Base-by-base conservation (phyloP, 371 early-diverging fungal genomes). In the Syncephalis plumigaleata region DNA sequence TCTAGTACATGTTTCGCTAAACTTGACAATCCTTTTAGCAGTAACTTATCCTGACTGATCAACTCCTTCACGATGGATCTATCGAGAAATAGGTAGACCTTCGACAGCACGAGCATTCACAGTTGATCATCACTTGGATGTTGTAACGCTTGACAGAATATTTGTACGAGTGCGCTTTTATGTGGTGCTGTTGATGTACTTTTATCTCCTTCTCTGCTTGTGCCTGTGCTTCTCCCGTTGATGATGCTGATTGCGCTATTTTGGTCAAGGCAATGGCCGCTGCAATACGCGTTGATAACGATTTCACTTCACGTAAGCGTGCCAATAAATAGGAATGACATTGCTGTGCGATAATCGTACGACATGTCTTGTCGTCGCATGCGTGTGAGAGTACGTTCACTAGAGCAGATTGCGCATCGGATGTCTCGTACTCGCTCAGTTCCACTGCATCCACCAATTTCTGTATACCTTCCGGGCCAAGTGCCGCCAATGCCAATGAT, bases 41-140 rank as follows among this genome's bases (percentile, higher is more conserved):
- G 58, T 0, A 58, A 57, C 1, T 53, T 56, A 53, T 84, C 73
- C 0, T 64, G 57, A 0, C 64, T 64, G 18, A 89, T 61, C 4
- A 58, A 43, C 18, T 75, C 80, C 57, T 84, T 85, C 37, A 77
- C 3, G 56, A 55, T 0, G 76, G 64, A 37, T 73, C 62, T 22
- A 79, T 55, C 24, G 76, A 68, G 17, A 82, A 63, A 48, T 84
- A 87, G 1, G 87, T 2, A 89, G 60, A 5, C 79, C 82, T 57
- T 89, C 90, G 1, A 86, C 66, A 2, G 76, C 70, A 44, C 60
- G 58, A 23, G 51, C 42, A 13, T 59, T 55, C 4, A 39, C 45
- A 7, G 52, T 47, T 1, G 42, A 44, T 69, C 68, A 2, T 63
- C 58, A 42, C 59, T 54, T 26, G 52, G 53, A 42, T 62, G 56